Conservation (phyloP, 75 land plant species). For the Chamaecyparis obtusa region DNA sequence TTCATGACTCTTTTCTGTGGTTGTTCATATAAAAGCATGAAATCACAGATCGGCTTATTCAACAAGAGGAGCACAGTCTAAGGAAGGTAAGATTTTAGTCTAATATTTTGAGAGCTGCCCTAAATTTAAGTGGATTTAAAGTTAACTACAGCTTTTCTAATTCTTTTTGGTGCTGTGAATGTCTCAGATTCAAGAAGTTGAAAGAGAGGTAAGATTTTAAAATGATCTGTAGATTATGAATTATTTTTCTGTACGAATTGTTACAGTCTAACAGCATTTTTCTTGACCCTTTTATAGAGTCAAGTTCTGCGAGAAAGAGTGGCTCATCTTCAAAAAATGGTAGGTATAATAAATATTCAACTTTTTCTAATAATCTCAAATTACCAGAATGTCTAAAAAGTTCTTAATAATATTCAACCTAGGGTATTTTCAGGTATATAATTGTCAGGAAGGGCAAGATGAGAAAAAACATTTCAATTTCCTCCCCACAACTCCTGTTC, state of each 20-base stretch:
- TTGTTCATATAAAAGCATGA: not conserved
- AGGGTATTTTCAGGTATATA: not conserved
- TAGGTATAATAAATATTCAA: too few relatives aligned
- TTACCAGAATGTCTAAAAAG: too few relatives aligned
- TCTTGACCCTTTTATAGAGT: not conserved
- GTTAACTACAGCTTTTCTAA: too few relatives aligned
- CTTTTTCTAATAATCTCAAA: not conserved
- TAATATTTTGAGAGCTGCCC: not conserved
- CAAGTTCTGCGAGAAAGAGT: not conserved
- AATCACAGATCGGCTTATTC: not conserved
- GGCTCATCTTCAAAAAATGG: not conserved
- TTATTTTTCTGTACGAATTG: too few relatives aligned
- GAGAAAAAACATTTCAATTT: not conserved
- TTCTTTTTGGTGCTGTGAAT: too few relatives aligned
- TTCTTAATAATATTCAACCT: not conserved
- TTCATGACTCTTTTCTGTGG: not conserved
- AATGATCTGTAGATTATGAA: too few relatives aligned
- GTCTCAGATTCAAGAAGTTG: not conserved
- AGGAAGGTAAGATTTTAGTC: not conserved
- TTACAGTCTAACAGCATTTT: too few relatives aligned
- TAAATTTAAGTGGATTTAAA: not conserved
- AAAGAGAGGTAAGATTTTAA: not conserved
- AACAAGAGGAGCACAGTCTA: not conserved
- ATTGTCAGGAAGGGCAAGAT: not conserved
- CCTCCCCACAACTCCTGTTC: not conserved